phyloP scores from a whole-genome alignment of 1,139 yeast species.

The Magnusiomyces sp. region DNA sequence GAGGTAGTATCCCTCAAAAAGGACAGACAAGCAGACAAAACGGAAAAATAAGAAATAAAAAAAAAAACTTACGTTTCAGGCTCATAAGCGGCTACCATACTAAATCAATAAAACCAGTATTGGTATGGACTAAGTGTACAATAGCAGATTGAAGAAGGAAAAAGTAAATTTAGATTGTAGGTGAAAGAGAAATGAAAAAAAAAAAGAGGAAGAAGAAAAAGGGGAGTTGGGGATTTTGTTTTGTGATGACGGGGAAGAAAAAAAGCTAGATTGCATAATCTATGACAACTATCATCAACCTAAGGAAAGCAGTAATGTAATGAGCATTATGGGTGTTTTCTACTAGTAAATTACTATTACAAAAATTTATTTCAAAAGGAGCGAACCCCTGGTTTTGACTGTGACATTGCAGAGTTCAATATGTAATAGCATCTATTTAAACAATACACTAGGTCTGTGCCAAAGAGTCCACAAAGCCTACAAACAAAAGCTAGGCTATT shows the following conservation, averaged over 20 bases:
- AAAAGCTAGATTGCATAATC: background rate
- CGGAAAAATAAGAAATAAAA: background rate
- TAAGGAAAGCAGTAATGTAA: background rate
- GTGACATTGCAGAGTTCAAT: too few species aligned
- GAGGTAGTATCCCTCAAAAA: too few species aligned
- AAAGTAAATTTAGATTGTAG: background rate
- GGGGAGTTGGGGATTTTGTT: background rate
- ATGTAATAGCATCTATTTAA: too few species aligned
- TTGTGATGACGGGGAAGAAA: background rate
- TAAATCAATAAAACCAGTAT: constrained; percentile 8
- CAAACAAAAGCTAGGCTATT: background rate
- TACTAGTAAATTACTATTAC: too few species aligned
- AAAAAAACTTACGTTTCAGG: constrained; percentile 27
- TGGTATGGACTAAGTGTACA: background rate
- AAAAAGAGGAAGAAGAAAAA: background rate
- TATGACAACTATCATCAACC: background rate
- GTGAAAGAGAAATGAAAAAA: constrained; percentile 1
- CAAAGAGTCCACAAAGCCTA: too few species aligned
- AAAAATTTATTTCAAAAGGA: too few species aligned
- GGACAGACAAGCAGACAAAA: background rate
- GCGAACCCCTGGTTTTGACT: too few species aligned
- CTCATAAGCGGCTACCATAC: constrained; percentile 26
- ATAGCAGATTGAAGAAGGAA: constrained; percentile 2
- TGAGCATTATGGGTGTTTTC: too few species aligned
- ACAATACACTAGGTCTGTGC: background rate